These are phyloP conservation scores for Rhodamnia argentea DNA, from an alignment of 345 rosid species.

Conservation along the genomic window DNA sequence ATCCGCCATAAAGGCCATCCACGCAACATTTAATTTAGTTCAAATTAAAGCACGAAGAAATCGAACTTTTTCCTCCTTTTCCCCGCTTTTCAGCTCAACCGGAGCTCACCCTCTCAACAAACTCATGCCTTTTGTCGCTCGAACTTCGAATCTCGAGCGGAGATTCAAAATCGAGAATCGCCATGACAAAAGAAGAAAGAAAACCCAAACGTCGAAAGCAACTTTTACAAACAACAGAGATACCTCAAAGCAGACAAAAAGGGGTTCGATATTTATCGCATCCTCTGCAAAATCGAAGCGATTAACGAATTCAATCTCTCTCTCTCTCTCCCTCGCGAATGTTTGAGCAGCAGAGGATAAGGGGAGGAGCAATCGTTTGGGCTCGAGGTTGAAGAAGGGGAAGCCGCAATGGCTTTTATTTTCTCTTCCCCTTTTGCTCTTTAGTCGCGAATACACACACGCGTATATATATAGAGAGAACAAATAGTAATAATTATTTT, in stretches of 20 bases:
- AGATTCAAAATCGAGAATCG: slow-evolving; percentile 14
- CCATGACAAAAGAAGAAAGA: neutral
- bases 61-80: neutral
- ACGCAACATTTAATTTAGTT: neutral
- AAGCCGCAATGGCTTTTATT: neutral
- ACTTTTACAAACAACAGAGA: neutral
- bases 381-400: neutral
- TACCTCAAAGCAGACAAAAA: slow-evolving; percentile 5
- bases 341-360: neutral
- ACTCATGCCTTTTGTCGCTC: slow-evolving; percentile 9
- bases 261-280: neutral
- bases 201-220: neutral
- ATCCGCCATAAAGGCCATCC: neutral
- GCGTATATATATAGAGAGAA: too few species aligned
- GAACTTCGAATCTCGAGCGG: slow-evolving; percentile 17
- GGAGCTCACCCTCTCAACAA: neutral
- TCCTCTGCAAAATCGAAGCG: neutral
- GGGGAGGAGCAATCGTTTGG: neutral
- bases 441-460: neutral
- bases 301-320: neutral
- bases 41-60: neutral
- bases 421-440: neutral
- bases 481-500: too few species aligned
- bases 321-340: neutral
- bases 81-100: neutral